Base-by-base conservation (phyloP, 805 yeast genomes). In the Sugiyamaella valdiviana region DNA sequence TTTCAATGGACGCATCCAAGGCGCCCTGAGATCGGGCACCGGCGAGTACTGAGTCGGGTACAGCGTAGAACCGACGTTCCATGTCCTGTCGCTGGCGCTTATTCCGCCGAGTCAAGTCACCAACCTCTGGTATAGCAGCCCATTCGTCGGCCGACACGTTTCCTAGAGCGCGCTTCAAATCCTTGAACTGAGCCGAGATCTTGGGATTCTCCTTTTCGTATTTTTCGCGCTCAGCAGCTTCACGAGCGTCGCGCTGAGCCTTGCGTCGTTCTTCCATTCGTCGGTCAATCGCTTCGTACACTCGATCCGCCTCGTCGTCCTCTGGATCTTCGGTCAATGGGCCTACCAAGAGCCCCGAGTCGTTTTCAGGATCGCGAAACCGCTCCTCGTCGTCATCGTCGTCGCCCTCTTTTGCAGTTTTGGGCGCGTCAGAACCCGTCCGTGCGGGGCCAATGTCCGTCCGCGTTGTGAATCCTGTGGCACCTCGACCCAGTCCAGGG, bases 401-500 rank as follows among this genome's bases (percentile, higher is more conserved):
- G 3, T 51, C 56, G 9, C 54, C 59, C 32, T 57, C 60, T 20
- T 57, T 54, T 6, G 51, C 57, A 17, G 57, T 58, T 36, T 60
- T 57, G 29, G 57, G 50, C n/a, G 67, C 71, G 22, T 63, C 68
- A n/a, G 63, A 69, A 47, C 65, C 50, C 52, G 72, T 54, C 49
- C 69, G 50, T 1, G 75, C 73, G 15, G 73, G 68, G 0, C 87
- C 87, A 14, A 84, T 63, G 53, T 84, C 95, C 1, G 93, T 87
- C 50, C 88, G 76, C 0, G 96, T 88, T 0, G 90, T 80, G 65
- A 93, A 90, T 4, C 97, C 98, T 1, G 86, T 78, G 1, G 97
- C 98, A 22, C 99, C 99, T 61, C 99, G 73, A 0, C 97, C 98
- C 6, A 89, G 67, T 21, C 99, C 99, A 2, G 98, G 84, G 37